These are phyloP conservation scores for Solanum corneliomulleri DNA, from an alignment of 257 asterid genomes.

Conservation along the genomic window DNA sequence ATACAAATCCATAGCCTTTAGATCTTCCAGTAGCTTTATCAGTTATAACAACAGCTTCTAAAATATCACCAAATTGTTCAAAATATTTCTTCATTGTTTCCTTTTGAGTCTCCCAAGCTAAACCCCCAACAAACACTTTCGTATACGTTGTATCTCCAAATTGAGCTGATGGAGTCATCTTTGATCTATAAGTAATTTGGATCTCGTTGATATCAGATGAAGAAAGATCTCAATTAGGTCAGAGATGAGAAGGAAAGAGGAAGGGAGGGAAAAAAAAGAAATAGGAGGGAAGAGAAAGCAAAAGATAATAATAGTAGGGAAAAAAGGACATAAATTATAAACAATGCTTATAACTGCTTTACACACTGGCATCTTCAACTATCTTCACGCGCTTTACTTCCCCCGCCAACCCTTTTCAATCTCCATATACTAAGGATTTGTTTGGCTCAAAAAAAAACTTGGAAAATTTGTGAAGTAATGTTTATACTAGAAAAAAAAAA, in stretches of 20 bases:
- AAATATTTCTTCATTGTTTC: constrained; percentile 93
- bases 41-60: constrained; percentile 94
- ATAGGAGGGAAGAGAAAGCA: constrained; percentile 20
- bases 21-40: constrained; percentile 93
- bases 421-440: neutral
- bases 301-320: constrained; percentile 2
- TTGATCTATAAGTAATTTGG: neutral
- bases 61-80: constrained; percentile 89
- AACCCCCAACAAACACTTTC: constrained; percentile 89
- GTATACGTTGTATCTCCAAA: constrained; percentile 93
- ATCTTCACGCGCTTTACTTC: neutral
- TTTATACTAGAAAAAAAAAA: too few species aligned
- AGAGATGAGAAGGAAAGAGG: constrained; percentile 17
- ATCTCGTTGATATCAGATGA: neutral
- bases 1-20: constrained; percentile 95
- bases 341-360: neutral
- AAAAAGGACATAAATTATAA: neutral
- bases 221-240: constrained; percentile 34
- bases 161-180: constrained; percentile 58
- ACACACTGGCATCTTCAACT: neutral
- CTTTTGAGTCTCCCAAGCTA: constrained; percentile 99
- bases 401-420: neutral
- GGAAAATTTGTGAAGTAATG: neutral
- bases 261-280: neutral
- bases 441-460: neutral